phyloP scores from a whole-genome alignment of 2,329 filamentous ascomycete species.

The Arthroderma sp. region DNA sequence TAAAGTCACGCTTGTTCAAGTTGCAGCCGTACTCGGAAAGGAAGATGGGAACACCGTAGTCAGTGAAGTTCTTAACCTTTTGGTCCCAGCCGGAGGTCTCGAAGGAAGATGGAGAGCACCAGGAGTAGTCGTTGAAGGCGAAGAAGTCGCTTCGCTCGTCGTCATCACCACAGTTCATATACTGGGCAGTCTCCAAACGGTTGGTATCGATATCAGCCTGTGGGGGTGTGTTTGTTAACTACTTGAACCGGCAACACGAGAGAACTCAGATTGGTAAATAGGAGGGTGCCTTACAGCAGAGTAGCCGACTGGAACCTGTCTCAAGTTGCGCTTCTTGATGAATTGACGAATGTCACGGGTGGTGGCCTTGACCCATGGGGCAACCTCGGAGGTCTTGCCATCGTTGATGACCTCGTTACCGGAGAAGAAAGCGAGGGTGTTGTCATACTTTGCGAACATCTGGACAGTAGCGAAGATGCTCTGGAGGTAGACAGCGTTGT shows the following conservation, averaged over 20 bases:
- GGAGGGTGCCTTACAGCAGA: conserved; percentile 33
- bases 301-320: conserved; percentile 63
- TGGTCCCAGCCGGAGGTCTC: conserved; percentile 64
- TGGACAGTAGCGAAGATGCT: conserved; percentile 81
- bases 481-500: conserved; percentile 78
- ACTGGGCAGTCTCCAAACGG: conserved; percentile 72
- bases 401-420: conserved; percentile 73
- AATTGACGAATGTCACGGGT: conserved; percentile 66
- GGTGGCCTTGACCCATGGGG: conserved; percentile 65
- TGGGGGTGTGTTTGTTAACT: neutral
- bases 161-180: conserved; percentile 86
- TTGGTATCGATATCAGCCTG: conserved; percentile 70
- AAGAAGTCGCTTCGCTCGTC: conserved; percentile 79
- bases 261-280: neutral
- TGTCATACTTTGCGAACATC: conserved; percentile 67
- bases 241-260: neutral
- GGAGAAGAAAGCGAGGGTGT: conserved; percentile 78
- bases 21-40: conserved; percentile 91
- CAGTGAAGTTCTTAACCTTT: conserved; percentile 77
- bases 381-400: conserved; percentile 50
- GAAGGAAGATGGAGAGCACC: conserved; percentile 70
- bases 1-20: conserved; percentile 67
- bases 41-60: conserved; percentile 84
- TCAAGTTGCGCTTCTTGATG: conserved; percentile 50
- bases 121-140: conserved; percentile 74